A percentile compares a stretch with the other conserved stretches of the same genome.
phyloP scores from a whole-genome alignment of 2,329 filamentous ascomycete genomes.

The Paradendryphiella salina region DNA sequence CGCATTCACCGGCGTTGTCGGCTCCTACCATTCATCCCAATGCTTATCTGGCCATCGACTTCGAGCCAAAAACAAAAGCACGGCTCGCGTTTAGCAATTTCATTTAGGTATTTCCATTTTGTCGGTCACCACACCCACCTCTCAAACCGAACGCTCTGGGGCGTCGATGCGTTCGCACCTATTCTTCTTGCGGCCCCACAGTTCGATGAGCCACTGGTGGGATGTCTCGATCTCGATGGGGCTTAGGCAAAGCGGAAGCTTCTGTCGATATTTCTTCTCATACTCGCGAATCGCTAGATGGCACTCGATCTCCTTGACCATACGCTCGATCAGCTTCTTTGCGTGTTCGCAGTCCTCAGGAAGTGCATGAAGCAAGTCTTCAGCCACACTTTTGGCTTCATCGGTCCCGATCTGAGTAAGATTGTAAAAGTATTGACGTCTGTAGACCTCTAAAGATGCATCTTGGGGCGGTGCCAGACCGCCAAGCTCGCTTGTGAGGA shows the following conservation, averaged over 20 bases:
- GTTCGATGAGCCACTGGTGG: slow-evolving; percentile 30
- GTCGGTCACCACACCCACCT: neutral
- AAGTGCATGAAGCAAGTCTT: slow-evolving; percentile 8
- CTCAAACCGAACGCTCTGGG: neutral
- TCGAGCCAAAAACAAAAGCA: slow-evolving; percentile 7
- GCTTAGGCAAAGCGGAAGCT: slow-evolving; percentile 30
- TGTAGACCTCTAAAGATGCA: slow-evolving; percentile 26
- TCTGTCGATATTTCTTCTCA: slow-evolving; percentile 28
- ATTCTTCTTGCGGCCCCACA: slow-evolving; percentile 26
- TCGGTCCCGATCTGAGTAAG: slow-evolving; percentile 14
- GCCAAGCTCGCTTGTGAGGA: slow-evolving; percentile 29
- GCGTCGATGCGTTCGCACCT: slow-evolving; percentile 25
- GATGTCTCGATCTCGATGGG: slow-evolving; percentile 25
- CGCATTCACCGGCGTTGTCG: neutral
- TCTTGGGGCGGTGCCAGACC: slow-evolving; percentile 24
- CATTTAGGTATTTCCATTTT: neutral
- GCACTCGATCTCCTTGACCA: slow-evolving; percentile 24
- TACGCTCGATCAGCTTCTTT: slow-evolving; percentile 21
- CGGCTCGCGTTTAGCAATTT: neutral
- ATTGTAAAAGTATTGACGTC: slow-evolving; percentile 27
- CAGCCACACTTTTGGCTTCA: slow-evolving; percentile 13
- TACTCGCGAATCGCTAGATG: slow-evolving; percentile 30
- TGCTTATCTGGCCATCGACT: neutral
- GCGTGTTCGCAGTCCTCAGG: slow-evolving; percentile 10
- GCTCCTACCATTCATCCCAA: neutral